phyloP scores from a whole-genome alignment of 768 basidiomycete genomes.

The Peribolospora baueri region DNA sequence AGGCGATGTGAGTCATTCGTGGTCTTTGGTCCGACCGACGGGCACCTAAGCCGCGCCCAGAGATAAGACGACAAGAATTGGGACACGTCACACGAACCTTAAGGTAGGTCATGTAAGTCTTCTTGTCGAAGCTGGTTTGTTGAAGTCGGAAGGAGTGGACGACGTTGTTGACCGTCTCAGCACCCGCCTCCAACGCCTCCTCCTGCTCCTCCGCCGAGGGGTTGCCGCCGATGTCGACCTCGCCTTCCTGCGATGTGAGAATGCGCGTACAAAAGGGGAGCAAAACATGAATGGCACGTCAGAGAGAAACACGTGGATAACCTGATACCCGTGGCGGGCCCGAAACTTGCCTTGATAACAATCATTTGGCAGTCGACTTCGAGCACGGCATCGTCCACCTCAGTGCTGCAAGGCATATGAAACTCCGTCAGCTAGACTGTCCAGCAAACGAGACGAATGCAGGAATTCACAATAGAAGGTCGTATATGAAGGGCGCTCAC shows the following conservation, averaged over 20 bases:
- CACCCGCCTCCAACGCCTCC: conserved; percentile 58
- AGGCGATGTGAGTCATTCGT: not conserved
- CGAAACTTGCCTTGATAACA: conserved; percentile 1
- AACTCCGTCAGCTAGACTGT: conserved; percentile 71
- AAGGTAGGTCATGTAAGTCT: conserved; percentile 52
- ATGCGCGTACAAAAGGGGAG: conserved; percentile 6
- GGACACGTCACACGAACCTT: conserved; percentile 30
- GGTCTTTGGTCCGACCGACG: not conserved
- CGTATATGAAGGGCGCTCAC: not conserved
- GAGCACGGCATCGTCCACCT: conserved; percentile 63
- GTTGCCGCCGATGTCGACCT: conserved; percentile 62
- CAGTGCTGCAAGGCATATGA: conserved; percentile 28
- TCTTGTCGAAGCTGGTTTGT: conserved; percentile 65
- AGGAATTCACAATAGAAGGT: not conserved
- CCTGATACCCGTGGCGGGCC: too few relatives aligned
- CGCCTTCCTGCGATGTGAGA: conserved; percentile 47
- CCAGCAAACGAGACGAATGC: not conserved
- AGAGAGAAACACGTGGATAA: not conserved
- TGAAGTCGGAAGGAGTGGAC: conserved; percentile 77
- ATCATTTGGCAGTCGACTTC: conserved; percentile 16
- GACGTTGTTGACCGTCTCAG: conserved; percentile 62
- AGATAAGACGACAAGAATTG: not conserved
- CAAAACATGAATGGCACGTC: not conserved
- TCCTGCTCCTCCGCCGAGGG: conserved; percentile 56
- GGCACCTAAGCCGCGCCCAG: not conserved